Base-by-base conservation (phyloP, 805 yeast species). In the Saccharomycopsis lassenensis region DNA sequence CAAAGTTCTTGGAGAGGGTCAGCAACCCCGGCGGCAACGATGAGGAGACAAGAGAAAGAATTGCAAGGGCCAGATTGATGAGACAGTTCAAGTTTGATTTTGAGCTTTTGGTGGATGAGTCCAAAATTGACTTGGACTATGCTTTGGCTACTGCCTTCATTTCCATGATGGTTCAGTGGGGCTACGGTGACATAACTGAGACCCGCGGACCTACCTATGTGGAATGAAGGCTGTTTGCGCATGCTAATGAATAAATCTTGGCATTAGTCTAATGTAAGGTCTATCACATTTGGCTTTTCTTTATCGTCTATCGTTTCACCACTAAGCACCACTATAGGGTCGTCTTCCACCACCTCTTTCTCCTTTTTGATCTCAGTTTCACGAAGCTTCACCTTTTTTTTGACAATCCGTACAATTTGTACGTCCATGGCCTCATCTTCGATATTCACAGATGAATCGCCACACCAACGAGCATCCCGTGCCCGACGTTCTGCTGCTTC, bases 81-180 rank as follows among this genome's bases (percentile, higher is more conserved):
- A 62, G 80, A 48, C 74, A 68, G 48, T 66, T 71, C 58, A 63
- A 65, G 46, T 63, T 73, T 45, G 81, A 76, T 51, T 76, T 67
- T 54, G 80, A 74, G 52, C 44, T 75, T 40, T 52, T 68, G 23
- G 52, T 74, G 19, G 78, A 74, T 50, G 67, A 61, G 34, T 35
- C 49, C 2, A 57, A 60, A 44, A 55, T 71, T 19, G 74, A 69
- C 48, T 50, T 58, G n/a, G 70, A 69, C 37, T 57, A 66, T 28
- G 78, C 71, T 2, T 50, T 76, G 35, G 69, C 74, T n/a, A 72
- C 81, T 5, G 78, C 67, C 1, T 75, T 74, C 46, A 54, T 71
- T 36, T 63, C 78, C 14, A 73, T 75, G 76, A 59, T 71, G 57
- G 70, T 79, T n/a, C 75, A 73, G 53, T 75, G 83, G 83, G 74